A percentile compares a stretch with the other conserved stretches of the same genome.
Conservation (phyloP, 345 rosid species). For the Balakata baccata region DNA sequence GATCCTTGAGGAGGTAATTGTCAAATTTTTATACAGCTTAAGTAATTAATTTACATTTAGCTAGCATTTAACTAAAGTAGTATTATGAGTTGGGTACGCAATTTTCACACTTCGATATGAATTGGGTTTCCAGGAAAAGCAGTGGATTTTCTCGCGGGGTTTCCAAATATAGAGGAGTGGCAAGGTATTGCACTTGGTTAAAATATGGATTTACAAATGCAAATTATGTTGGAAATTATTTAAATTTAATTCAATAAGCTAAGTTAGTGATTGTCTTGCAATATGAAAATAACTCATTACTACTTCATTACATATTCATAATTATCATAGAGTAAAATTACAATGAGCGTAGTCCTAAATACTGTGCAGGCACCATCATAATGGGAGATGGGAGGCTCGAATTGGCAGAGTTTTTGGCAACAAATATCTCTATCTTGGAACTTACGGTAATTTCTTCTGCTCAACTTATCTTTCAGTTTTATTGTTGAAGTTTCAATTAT, state of each 20-base stretch:
- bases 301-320: too few species aligned
- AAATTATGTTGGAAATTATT: too few species aligned
- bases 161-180: conserved; percentile 92
- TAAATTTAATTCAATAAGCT: too few species aligned
- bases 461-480: not conserved
- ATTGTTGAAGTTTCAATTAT: not conserved
- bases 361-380: conserved; percentile 58
- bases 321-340: too few species aligned
- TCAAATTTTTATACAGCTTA: too few species aligned
- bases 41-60: too few species aligned
- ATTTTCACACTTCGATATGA: too few species aligned
- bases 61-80: too few species aligned
- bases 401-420: conserved; percentile 77
- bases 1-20: conserved; percentile 73
- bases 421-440: conserved; percentile 72
- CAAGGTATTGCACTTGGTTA: conserved; percentile 48
- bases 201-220: not conserved
- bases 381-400: conserved; percentile 82
- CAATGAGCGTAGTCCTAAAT: too few species aligned
- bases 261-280: too few species aligned
- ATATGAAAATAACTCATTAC: too few species aligned
- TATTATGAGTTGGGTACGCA: too few species aligned
- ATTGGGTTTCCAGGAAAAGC: conserved; percentile 57
- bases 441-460: conserved; percentile 42
- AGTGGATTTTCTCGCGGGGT: conserved; percentile 97